These are phyloP conservation scores for Bauhinia variegata DNA, from an alignment of 306 rosid species.

Conservation along the genomic window DNA sequence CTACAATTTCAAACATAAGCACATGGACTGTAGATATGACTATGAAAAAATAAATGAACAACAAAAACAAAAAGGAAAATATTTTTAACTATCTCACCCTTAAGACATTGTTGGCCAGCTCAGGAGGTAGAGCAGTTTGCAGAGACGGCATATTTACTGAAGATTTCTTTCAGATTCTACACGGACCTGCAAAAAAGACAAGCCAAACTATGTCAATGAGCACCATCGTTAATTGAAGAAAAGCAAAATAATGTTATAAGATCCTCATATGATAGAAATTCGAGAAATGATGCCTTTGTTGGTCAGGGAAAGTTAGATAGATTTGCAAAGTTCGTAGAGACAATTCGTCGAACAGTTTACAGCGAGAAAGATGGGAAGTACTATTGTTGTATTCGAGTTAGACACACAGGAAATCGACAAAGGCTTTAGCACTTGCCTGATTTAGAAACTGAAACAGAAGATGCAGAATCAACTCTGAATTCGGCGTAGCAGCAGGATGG, in stretches of 20 bases:
- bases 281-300: background rate
- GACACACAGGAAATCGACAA: background rate
- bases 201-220: background rate
- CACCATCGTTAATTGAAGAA: background rate
- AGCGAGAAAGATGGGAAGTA: too few relatives aligned
- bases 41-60: background rate
- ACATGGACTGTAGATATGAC: background rate
- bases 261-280: background rate
- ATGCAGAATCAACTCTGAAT: conserved; percentile 9
- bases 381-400: background rate
- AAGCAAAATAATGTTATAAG: background rate
- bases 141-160: conserved; percentile 74
- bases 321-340: background rate
- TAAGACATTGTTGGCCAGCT: conserved; percentile 83
- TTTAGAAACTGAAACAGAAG: too few relatives aligned
- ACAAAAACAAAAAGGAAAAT: conserved; percentile 2
- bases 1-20: conserved; percentile 4
- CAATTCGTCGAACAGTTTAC: conserved; percentile 36
- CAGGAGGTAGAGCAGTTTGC: conserved; percentile 92
- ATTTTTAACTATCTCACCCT: conserved; percentile 56
- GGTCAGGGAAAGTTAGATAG: background rate
- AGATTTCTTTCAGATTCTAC: background rate
- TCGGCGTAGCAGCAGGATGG: background rate
- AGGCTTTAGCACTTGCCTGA: conserved; percentile 25
- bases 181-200: conserved; percentile 25